These are phyloP conservation scores for Gossypium thurberi DNA, from an alignment of 345 rosid genomes.

Conservation along the genomic window DNA sequence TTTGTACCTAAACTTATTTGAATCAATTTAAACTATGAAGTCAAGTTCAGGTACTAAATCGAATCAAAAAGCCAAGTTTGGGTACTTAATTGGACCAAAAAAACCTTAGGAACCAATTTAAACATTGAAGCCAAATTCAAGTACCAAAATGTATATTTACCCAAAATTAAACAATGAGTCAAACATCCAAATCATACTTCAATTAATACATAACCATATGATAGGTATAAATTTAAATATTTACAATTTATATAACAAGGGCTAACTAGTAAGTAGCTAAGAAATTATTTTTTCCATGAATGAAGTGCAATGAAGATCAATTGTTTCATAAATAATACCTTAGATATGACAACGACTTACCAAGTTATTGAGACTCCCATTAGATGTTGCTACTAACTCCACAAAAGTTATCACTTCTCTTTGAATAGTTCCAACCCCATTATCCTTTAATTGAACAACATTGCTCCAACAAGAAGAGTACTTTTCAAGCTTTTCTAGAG, in stretches of 20 bases:
- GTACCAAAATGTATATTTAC: too few species aligned
- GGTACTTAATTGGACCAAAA: too few species aligned
- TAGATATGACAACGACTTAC: constrained; percentile 23
- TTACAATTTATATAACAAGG: neutral
- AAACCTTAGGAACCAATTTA: too few species aligned
- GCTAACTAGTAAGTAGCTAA: neutral
- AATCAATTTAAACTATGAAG: too few species aligned
- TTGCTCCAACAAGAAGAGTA: constrained; percentile 18
- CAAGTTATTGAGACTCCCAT: constrained; percentile 49
- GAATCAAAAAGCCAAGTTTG: too few species aligned
- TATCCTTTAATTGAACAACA: constrained; percentile 17
- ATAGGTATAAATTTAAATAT: neutral
- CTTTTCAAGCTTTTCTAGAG: constrained; percentile 21
- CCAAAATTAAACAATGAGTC: neutral
- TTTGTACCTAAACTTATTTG: too few species aligned
- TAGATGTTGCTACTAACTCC: constrained; percentile 56
- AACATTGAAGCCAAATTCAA: too few species aligned
- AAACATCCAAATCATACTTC: neutral
- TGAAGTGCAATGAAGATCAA: constrained; percentile 6
- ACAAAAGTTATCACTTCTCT: constrained; percentile 51
- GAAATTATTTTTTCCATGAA: neutral
- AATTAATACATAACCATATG: neutral
- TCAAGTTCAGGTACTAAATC: too few species aligned
- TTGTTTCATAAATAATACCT: neutral
- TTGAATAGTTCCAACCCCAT: constrained; percentile 43